phyloP scores from a whole-genome alignment of 2,329 filamentous ascomycete species.

The Botrytis pseudocinerea region DNA sequence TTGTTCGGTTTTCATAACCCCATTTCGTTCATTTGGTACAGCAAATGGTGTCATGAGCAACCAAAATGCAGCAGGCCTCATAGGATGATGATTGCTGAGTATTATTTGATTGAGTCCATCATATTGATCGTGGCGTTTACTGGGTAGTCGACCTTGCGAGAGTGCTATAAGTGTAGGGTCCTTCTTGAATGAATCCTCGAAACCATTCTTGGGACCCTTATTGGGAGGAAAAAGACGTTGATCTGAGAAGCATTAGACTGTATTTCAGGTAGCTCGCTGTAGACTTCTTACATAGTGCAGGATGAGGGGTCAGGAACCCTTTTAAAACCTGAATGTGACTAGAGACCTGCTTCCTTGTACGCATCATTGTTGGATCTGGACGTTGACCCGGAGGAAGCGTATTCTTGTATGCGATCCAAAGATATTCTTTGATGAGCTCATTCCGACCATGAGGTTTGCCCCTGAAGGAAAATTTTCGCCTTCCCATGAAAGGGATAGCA shows the following conservation, averaged over 20 bases:
- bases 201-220: slow-evolving; percentile 54
- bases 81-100: slow-evolving; percentile 24
- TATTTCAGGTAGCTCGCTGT: background rate
- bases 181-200: slow-evolving; percentile 61
- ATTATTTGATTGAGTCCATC: slow-evolving; percentile 28
- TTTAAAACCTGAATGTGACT: slow-evolving; percentile 72
- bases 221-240: slow-evolving; percentile 59
- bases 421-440: slow-evolving; percentile 69
- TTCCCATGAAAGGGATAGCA: slow-evolving; percentile 65
- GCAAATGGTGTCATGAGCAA: slow-evolving; percentile 34
- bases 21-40: slow-evolving; percentile 29
- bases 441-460: slow-evolving; percentile 66
- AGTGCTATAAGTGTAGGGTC: slow-evolving; percentile 64
- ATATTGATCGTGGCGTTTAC: slow-evolving; percentile 29
- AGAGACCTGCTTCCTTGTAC: slow-evolving; percentile 63
- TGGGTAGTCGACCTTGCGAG: slow-evolving; percentile 46
- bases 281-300: slow-evolving; percentile 56
- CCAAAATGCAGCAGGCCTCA: slow-evolving; percentile 36
- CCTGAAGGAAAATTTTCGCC: slow-evolving; percentile 65
- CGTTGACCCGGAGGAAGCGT: slow-evolving; percentile 48
- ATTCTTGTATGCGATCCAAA: slow-evolving; percentile 52
- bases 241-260: slow-evolving; percentile 31
- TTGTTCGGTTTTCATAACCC: slow-evolving; percentile 29
- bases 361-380: slow-evolving; percentile 48
- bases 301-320: slow-evolving; percentile 62